Evolutionary conservation across 148 eudicot genomes (phyloP).

Genomic region (Fagopyrum tataricum): DNA sequence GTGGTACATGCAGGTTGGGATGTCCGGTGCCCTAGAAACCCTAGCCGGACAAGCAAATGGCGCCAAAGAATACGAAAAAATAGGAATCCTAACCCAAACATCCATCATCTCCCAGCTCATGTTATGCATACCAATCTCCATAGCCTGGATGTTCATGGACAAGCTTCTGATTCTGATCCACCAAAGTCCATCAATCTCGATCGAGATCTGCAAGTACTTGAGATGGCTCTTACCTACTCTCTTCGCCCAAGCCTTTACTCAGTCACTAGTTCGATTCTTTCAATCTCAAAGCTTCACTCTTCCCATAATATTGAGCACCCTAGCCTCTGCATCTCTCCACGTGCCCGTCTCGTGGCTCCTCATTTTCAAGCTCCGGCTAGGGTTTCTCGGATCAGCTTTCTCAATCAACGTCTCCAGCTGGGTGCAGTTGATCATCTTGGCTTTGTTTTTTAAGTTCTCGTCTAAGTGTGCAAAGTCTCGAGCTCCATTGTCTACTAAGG

Average conservation of each 20-base stretch:
- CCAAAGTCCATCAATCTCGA: conserved; percentile 1
- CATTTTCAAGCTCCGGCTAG: not conserved
- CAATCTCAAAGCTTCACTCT: conserved; percentile 12
- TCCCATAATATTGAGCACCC: conserved; percentile 1
- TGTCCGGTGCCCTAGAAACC: conserved; percentile 11
- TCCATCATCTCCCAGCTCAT: not conserved
- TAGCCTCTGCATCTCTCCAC: not conserved
- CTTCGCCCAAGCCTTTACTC: not conserved
- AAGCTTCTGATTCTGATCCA: not conserved
- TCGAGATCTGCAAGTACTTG: not conserved
- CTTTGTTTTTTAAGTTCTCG: not conserved
- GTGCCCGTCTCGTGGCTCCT: conserved; percentile 7
- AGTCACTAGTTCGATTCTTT: not conserved
- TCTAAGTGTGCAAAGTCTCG: not conserved
- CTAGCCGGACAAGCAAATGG: conserved; percentile 7
- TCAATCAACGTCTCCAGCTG: conserved; percentile 1
- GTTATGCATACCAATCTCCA: not conserved
- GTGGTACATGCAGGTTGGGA: not conserved
- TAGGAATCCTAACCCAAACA: not conserved
- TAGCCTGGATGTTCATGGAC: conserved; percentile 11
- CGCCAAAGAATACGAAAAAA: not conserved
- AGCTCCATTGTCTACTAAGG: not conserved
- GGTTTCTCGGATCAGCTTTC: not conserved
- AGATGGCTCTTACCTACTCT: not conserved
- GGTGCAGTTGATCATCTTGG: not conserved